Conservation (phyloP, 495 filamentous ascomycete species). For the Aspergillus incahuasiensis region DNA sequence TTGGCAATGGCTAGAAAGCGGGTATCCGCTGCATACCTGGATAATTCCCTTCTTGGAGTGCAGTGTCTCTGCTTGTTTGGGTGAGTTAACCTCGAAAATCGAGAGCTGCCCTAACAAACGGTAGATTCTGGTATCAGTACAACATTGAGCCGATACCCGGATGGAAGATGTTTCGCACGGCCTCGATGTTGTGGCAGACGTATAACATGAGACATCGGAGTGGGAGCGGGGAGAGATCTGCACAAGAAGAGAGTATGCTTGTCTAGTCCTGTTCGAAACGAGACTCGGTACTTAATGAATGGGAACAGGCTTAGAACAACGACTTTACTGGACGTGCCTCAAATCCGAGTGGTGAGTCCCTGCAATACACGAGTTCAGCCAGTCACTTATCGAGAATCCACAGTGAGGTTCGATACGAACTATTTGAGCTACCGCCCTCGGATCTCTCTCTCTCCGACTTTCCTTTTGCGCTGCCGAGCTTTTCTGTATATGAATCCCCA, state of each 20-base stretch:
- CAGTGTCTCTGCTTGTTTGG: slow-evolving; percentile 38
- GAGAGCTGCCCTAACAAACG: background rate
- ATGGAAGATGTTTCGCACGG: slow-evolving; percentile 37
- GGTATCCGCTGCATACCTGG: slow-evolving; percentile 29
- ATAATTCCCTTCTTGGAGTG: slow-evolving; percentile 31
- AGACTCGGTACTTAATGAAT: background rate
- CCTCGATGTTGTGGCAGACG: slow-evolving; percentile 38
- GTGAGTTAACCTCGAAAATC: slow-evolving; percentile 5
- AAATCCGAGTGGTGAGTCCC: slow-evolving; percentile 32
- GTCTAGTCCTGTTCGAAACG: background rate
- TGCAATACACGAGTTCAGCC: too few species aligned
- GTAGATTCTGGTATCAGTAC: slow-evolving; percentile 39
- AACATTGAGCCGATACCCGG: slow-evolving; percentile 35
- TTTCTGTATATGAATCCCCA: slow-evolving; percentile 20
- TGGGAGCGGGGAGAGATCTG: slow-evolving; percentile 25
- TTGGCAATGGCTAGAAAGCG: slow-evolving; percentile 32
- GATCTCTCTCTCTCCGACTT: slow-evolving; percentile 31
- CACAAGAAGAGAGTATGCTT: slow-evolving; percentile 30
- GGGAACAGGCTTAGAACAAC: slow-evolving; percentile 29
- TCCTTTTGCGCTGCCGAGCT: slow-evolving; percentile 29
- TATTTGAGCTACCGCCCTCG: slow-evolving; percentile 27
- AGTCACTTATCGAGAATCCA: background rate
- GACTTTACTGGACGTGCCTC: slow-evolving; percentile 39
- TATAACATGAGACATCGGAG: slow-evolving; percentile 27
- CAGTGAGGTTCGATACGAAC: slow-evolving; percentile 35